Conservation (phyloP, 179 eudicot species). For the Patellifolia procumbens region DNA sequence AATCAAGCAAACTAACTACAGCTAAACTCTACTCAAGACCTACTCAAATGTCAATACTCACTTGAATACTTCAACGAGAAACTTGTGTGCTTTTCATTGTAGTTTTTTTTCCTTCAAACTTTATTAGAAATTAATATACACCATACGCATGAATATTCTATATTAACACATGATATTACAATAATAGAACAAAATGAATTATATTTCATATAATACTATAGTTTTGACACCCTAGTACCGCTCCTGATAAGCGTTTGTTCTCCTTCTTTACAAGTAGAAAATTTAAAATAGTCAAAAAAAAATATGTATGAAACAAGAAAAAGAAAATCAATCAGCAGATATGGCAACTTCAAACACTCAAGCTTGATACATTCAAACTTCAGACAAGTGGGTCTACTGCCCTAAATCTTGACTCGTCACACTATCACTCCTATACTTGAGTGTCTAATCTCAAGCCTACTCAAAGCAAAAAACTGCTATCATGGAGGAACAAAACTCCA, state of each 20-base stretch:
- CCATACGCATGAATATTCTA: background rate
- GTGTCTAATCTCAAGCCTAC: background rate
- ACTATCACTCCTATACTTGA: background rate
- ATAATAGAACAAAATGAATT: background rate
- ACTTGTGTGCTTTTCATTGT: background rate
- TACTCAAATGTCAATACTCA: no score
- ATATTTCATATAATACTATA: background rate
- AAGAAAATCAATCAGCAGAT: background rate
- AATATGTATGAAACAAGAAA: background rate
- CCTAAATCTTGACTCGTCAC: background rate
- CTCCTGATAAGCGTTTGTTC: background rate
- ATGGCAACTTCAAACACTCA: background rate
- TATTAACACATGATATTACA: background rate
- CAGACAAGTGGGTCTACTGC: background rate
- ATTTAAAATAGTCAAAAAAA: background rate
- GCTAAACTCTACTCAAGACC: background rate
- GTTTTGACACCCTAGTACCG: background rate
- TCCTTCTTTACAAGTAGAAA: background rate
- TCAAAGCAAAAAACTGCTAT: background rate
- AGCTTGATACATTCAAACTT: background rate
- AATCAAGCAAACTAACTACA: background rate
- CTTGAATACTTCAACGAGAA: background rate
- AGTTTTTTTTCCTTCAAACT: background rate
- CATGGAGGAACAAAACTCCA: background rate
- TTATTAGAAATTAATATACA: no score